Evolutionary conservation across 805 yeast species (phyloP), one percentile per base, ranked within the genome.

Genomic region (Metschnikowia corniflorae): DNA sequence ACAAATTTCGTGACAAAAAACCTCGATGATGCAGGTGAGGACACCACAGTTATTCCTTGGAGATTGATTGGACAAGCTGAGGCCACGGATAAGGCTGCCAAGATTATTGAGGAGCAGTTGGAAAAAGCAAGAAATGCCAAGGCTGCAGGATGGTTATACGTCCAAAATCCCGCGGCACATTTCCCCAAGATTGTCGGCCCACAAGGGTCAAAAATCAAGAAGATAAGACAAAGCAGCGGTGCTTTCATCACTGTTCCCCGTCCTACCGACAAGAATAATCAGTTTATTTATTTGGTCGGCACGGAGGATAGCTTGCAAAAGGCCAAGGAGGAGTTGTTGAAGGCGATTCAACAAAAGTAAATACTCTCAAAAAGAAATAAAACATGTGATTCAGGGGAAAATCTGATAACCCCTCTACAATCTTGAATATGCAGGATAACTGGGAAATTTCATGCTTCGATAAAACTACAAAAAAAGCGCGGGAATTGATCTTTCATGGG

Each of bases 121-220:
- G 71, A 60, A 20, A 57, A 60, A 27, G 77, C 77, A 34, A 53
- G 66, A 40, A 50, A 53, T 16, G 77, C 76, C 34, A 68, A 70
- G 29, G 51, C 63, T 27, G 66, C 64, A 31, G 93, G 80, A 10
- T 85, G 77, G 75, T 61, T 83, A 42, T 82, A 82, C 73, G 61
- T 77, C 26, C 60, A 74, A 27, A 70, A 75, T 39, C 58, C 70
- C 18, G 61, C 77, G 10, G 54, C 61, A 18, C 48, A 43, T 26
- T 82, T 83, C 58, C 73, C 82, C 40, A 75, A 70, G 55, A 68
- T 86, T 35, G 75, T 87, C 45, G 96, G 96, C 7, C 78, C 86
- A 12, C 81, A 77, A 48, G 96, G 96, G 31, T 61, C 78, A 23
- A 78, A 75, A 43, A 68, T 86, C 54, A 77, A 73, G 51, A 63